Evolutionary conservation across 169 alveolate genomes (phyloP), one percentile per base, ranked within the genome.

Genomic region (Cryptosporidium viatorum): DNA sequence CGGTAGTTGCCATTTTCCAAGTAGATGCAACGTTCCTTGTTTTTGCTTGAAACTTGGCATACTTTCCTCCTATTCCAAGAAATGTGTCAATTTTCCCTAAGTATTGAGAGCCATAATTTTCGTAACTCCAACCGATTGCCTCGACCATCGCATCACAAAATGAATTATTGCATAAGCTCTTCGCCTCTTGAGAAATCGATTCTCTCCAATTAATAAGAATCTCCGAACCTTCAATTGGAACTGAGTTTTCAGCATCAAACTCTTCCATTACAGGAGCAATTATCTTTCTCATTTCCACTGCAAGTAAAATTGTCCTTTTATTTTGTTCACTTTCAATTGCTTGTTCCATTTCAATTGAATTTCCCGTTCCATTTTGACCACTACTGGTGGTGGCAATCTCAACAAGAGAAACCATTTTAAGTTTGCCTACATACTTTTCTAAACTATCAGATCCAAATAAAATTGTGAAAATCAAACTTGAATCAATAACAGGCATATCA

Each of bases 101-200:
- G 91, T 86, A 96, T 84, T 95, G 96, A 52, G 94, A 91, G 39
- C 97, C 98, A 71, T 94, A 92, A 80, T 96, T 96, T 69, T 94
- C 95, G 93, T 96, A 96, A 7, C 96, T 94, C 97, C 97, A 96
- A 2, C 97, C 98, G 29, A 96, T 93, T 59, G 97, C 95, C 71
- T 93, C 96, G 29, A 95, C 93, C 71, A 96, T 94, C 35, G 95
- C 95, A 67, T 93, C 95, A 8, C 97, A 93, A 71, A 95, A 96
- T 16, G 97, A 94, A 50, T 93, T 94, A 68, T 91, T 94, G 92
- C 98, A 95, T 84, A 92, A 92, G 37, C 58, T 93, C 60, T 85
- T 92, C n/a, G 95, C 96, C 67, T 92, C 94, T 35, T 86, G 74
- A 26, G 74, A 69, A 85, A 96, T 85, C 39, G 71, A 84, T 41